A percentile compares a stretch with the other conserved stretches of the same genome.
phyloP scores from a whole-genome alignment of 352 stramenopile genomes.

The Pythium biforme region DNA sequence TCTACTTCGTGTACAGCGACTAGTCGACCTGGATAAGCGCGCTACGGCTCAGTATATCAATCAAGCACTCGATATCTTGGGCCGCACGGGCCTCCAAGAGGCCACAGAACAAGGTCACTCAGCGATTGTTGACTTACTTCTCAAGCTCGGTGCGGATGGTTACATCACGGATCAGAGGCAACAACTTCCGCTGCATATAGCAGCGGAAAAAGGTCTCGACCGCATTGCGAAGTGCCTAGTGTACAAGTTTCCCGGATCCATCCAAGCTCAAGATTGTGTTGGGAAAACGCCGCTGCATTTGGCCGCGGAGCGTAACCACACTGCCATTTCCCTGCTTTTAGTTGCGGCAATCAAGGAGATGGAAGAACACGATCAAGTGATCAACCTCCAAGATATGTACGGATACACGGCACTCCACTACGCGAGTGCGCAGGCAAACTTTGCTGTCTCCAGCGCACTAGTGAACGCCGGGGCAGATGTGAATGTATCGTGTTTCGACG shows the following conservation, averaged over 20 bases:
- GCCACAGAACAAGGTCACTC: constrained; percentile 58
- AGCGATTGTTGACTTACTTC: constrained; percentile 49
- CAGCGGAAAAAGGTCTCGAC: constrained; percentile 41
- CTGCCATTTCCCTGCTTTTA: constrained; percentile 29
- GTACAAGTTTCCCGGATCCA: constrained; percentile 39
- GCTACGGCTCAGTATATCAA: constrained; percentile 51
- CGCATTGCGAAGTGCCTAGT: constrained; percentile 52
- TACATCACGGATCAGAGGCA: constrained; percentile 48
- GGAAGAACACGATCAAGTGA: constrained; percentile 12
- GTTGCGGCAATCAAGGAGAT: constrained; percentile 29
- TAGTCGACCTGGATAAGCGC: constrained; percentile 62
- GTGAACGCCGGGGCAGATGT: constrained; percentile 31
- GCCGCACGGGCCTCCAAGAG: constrained; percentile 55
- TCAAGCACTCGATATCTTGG: constrained; percentile 35
- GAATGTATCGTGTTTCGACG: constrained; percentile 33
- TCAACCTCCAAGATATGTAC: constrained; percentile 45
- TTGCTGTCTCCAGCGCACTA: constrained; percentile 33
- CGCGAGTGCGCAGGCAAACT: constrained; percentile 37
- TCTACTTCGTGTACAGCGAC: constrained; percentile 45
- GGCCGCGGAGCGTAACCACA: constrained; percentile 40
- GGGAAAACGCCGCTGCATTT: constrained; percentile 53
- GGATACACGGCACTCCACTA: constrained; percentile 64
- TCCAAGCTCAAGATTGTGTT: constrained; percentile 34
- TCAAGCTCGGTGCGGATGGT: constrained; percentile 57
- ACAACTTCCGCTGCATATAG: constrained; percentile 49